Conservation (phyloP, 306 rosid genomes). For the Alnus rubra region DNA sequence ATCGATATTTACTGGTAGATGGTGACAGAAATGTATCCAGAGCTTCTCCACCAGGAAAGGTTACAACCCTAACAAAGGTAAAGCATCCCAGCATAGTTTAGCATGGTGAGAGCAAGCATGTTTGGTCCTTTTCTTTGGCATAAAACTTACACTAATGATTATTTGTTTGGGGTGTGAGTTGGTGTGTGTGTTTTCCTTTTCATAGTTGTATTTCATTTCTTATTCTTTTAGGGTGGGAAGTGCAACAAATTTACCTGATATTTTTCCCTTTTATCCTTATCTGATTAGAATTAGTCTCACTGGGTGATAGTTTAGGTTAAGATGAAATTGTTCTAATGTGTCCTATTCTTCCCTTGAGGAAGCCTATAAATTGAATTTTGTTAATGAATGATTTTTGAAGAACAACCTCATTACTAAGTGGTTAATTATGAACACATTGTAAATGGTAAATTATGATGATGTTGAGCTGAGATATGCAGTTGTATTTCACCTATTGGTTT, state of each 20-base stretch:
- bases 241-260: neutral
- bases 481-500: neutral
- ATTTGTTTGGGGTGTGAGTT: neutral
- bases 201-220: neutral
- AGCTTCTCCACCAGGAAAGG: slow-evolving; percentile 95
- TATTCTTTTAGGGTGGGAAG: neutral
- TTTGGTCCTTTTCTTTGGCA: neutral
- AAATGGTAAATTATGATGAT: neutral
- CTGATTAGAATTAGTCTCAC: neutral
- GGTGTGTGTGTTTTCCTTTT: neutral
- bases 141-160: neutral
- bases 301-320: neutral
- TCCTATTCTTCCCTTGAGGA: neutral
- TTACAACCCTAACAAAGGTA: slow-evolving; percentile 88
- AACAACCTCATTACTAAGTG: too few relatives aligned
- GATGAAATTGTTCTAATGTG: neutral
- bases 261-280: neutral
- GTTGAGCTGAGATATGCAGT: neutral
- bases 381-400: neutral
- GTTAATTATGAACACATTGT: too few relatives aligned
- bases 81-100: slow-evolving; percentile 16
- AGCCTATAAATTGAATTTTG: neutral
- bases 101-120: neutral
- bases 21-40: slow-evolving; percentile 82
- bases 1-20: slow-evolving; percentile 89